A percentile compares a stretch with the other conserved stretches of the same genome.
These are phyloP conservation scores for Adenanthera pavonina DNA, from an alignment of 306 rosid genomes.

Conservation along the genomic window DNA sequence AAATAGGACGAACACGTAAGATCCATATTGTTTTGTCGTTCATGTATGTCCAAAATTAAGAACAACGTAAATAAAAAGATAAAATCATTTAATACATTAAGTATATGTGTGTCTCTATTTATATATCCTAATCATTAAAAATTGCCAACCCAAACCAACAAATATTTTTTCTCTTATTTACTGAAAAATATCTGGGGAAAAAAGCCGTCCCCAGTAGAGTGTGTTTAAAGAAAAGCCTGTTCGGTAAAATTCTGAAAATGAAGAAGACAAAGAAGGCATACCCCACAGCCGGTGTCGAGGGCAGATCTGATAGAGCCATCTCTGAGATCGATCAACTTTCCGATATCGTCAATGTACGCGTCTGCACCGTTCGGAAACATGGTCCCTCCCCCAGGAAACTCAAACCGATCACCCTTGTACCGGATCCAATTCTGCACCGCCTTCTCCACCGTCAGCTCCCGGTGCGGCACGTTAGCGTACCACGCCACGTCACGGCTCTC, in stretches of 20 bases:
- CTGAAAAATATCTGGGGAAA: too few relatives aligned
- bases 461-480: constrained; percentile 86
- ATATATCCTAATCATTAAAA: too few relatives aligned
- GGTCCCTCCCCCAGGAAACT: constrained; percentile 90
- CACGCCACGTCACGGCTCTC: constrained; percentile 73
- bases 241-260: not conserved
- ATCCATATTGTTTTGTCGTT: not conserved
- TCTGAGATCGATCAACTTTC: constrained; percentile 52
- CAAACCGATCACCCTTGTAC: constrained; percentile 64
- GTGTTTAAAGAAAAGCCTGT: too few relatives aligned
- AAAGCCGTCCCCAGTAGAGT: too few relatives aligned
- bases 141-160: too few relatives aligned
- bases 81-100: not conserved
- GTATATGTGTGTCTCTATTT: not conserved
- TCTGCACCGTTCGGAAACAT: constrained; percentile 90
- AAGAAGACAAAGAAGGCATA: constrained; percentile 31
- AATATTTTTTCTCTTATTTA: too few relatives aligned
- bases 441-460: constrained; percentile 85
- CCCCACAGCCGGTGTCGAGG: constrained; percentile 96
- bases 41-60: not conserved
- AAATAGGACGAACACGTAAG: constrained; percentile 5
- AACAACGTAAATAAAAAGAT: not conserved
- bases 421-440: constrained; percentile 93
- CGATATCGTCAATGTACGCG: constrained; percentile 83
- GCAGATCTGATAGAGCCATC: constrained; percentile 79